Conservation (phyloP, 768 basidiomycete species). For the Floccularia luteovirens region DNA sequence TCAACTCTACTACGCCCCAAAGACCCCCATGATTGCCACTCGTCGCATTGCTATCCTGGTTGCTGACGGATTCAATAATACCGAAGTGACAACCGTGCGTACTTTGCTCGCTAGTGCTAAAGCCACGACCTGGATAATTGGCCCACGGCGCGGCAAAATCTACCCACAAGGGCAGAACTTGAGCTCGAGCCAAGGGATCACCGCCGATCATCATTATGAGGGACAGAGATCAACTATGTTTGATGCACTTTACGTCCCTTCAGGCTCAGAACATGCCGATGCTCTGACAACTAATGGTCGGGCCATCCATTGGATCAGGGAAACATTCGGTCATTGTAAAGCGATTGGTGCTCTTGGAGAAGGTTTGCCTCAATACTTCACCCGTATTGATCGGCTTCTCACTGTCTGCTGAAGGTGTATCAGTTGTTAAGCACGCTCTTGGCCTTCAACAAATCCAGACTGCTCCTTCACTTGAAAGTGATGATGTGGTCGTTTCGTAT, state of each 20-base stretch:
- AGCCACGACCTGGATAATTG: conserved; percentile 60
- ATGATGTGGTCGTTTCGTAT: conserved; percentile 46
- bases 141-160: conserved; percentile 55
- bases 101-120: conserved; percentile 40
- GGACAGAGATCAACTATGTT: conserved; percentile 78
- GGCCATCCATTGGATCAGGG: conserved; percentile 73
- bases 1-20: conserved; percentile 47
- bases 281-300: conserved; percentile 56
- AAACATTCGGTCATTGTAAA: conserved; percentile 85
- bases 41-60: conserved; percentile 75
- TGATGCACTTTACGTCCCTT: conserved; percentile 76
- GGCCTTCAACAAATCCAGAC: conserved; percentile 39
- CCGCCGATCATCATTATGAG: conserved; percentile 68
- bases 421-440: conserved; percentile 38
- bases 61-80: conserved; percentile 64
- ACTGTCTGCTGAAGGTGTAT: conserved; percentile 27
- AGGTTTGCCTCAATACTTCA: conserved; percentile 24
- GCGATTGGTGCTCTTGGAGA: conserved; percentile 72
- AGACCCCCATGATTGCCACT: conserved; percentile 49
- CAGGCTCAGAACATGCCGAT: conserved; percentile 55
- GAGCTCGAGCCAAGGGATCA: conserved; percentile 22
- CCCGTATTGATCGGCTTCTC: background rate
- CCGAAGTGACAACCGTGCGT: conserved; percentile 53
- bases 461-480: conserved; percentile 18
- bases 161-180: conserved; percentile 18